Base-by-base conservation (phyloP, 179 eudicot species). In the Camellia oleifera region DNA sequence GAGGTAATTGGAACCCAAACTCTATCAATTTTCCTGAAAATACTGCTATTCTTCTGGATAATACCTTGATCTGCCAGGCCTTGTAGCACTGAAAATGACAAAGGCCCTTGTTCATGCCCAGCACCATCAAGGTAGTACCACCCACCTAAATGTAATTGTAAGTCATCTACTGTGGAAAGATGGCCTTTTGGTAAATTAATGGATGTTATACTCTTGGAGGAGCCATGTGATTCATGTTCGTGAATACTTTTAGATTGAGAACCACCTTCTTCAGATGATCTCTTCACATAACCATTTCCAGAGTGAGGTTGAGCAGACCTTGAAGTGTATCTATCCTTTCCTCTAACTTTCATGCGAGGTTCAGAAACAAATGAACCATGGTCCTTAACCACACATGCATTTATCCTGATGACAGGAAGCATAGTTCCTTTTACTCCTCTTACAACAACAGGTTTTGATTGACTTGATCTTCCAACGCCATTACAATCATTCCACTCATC, bases 71-170 rank as follows among this genome's bases (percentile, higher is more conserved):
- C 91, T 60, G 88, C 96, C 87, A 91, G 73, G 18, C 77, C 72
- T 56, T 89, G 89, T 79, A 95, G 83, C 79, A 86, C 89, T 2
- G 88, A 84, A 82, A 85, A 90, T 58, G 90, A 86, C 70, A 84
- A 89, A 70, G 99, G 99, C 67, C 99, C 99, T 75, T 74, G 89
- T 83, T 92, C 99, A 91, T 88, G 97, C 78, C 99, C 99, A 79
- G 92, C 86, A 75, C 99, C 98, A 88, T 95, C 99, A 81, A 94
- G 93, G 81, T 87, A 95, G 83, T 84, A 94, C 99, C 99, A 95
- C 61, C 91, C 97, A 86, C 99, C 99, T 73, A 88, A 69, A 82
- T 94, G 94, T 85, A 95, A 82, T 73, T 91, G 92, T 69, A 95
- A 75, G 80, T 94, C 97, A 72, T 87, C 83, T 69, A 58, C 85